Conservation (phyloP, 768 basidiomycete genomes). For the Hemileccinum impolitum region DNA sequence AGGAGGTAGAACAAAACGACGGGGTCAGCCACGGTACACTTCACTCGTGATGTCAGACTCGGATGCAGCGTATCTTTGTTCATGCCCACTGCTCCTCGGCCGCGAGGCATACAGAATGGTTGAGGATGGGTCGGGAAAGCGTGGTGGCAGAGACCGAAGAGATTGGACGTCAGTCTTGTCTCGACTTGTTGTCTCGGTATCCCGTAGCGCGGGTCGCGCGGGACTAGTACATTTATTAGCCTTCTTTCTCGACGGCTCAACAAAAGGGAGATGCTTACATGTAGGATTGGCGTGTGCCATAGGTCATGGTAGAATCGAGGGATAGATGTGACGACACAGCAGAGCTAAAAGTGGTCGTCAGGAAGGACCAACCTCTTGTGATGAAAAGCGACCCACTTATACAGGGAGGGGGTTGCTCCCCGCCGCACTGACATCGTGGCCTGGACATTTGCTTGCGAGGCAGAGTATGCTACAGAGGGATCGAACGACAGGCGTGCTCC, state of each 20-base stretch:
- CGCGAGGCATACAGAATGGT: background rate
- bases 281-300: constrained; percentile 11
- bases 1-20: background rate
- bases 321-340: constrained; percentile 50
- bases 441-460: constrained; percentile 10
- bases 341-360: constrained; percentile 36
- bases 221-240: constrained; percentile 8
- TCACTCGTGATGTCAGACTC: constrained; percentile 19
- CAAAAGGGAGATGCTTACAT: constrained; percentile 19
- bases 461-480: constrained; percentile 47
- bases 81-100: constrained; percentile 3
- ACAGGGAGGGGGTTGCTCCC: constrained; percentile 42
- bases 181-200: background rate
- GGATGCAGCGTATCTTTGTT: constrained; percentile 24
- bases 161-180: constrained; percentile 7
- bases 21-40: constrained; percentile 13
- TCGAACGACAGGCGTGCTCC: constrained; percentile 36
- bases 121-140: background rate
- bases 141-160: background rate
- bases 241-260: too few relatives aligned
- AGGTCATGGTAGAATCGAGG: constrained; percentile 4
- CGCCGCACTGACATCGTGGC: constrained; percentile 6
- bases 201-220: constrained; percentile 7
- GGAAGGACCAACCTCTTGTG: background rate
- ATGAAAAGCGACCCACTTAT: constrained; percentile 44